Percentiles rank a stretch among this genome's conserved stretches.
Evolutionary conservation across 1,284 basidiomycete species (phyloP).

Genomic region (Rhizopogon parksii): DNA sequence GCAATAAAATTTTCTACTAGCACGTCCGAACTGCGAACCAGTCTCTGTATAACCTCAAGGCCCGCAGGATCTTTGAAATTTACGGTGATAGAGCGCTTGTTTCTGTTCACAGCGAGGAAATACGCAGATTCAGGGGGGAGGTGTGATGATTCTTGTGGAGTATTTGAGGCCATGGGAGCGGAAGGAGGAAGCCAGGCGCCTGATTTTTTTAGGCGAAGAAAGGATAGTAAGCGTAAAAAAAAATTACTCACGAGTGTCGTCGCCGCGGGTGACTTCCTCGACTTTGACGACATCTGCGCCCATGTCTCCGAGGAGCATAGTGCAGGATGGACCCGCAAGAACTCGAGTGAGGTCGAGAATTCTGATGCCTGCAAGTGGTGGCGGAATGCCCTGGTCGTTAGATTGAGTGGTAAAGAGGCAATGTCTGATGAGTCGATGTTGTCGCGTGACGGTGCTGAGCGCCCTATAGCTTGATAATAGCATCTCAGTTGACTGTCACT

Average conservation of each 20-base stretch:
- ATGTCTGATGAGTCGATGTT: background rate
- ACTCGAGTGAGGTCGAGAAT: conserved; percentile 86
- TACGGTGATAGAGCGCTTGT: conserved; percentile 83
- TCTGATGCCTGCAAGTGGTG: conserved; percentile 73
- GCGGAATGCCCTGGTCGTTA: conserved; percentile 48
- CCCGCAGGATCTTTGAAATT: conserved; percentile 82
- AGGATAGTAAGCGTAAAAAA: conserved; percentile 9
- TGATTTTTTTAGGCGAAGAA: conserved; percentile 23
- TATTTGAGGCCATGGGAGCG: conserved; percentile 49
- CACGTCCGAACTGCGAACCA: conserved; percentile 76
- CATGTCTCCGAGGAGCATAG: conserved; percentile 84
- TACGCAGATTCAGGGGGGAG: conserved; percentile 90
- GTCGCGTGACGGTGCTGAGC: background rate
- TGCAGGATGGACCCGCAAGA: conserved; percentile 82
- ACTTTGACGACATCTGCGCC: conserved; percentile 92
- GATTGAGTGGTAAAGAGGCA: background rate
- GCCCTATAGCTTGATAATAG: background rate
- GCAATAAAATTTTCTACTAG: conserved; percentile 85
- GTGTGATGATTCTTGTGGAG: conserved; percentile 50
- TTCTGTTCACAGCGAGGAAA: conserved; percentile 85
- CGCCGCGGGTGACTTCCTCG: conserved; percentile 74
- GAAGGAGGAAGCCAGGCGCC: conserved; percentile 79
- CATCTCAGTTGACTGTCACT: background rate
- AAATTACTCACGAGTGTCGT: conserved; percentile 73
- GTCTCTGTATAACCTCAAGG: conserved; percentile 67